Percentiles rank a stretch among this genome's conserved stretches.
phyloP scores from a whole-genome alignment of 305 asterid species.

The Fraxinus xanthoxyloides region DNA sequence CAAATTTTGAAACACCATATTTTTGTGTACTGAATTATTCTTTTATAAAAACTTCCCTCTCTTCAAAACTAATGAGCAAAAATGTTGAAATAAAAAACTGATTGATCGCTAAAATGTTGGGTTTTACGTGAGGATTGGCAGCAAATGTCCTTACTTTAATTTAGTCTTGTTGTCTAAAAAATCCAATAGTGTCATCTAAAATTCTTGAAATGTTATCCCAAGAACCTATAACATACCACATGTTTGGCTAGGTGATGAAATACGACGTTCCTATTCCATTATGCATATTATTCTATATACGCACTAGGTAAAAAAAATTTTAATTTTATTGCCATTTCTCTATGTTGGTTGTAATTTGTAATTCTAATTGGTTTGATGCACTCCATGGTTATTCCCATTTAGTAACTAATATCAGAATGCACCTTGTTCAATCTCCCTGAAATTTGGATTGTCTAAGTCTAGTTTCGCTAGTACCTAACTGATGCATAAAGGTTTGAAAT shows the following conservation, averaged over 20 bases:
- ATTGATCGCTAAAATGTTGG: not conserved
- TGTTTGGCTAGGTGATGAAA: not conserved
- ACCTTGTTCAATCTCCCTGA: not conserved
- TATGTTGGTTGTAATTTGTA: constrained; percentile 10
- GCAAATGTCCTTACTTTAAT: not conserved
- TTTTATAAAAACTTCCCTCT: not conserved
- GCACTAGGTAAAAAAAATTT: not conserved
- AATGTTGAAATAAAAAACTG: not conserved
- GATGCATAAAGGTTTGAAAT: not conserved
- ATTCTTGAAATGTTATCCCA: not conserved
- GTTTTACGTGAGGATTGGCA: not conserved
- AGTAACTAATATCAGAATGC: not conserved
- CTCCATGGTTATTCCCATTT: not conserved
- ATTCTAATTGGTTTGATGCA: not conserved
- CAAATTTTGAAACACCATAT: not conserved
- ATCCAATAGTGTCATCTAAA: not conserved
- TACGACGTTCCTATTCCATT: not conserved
- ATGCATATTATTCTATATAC: not conserved
- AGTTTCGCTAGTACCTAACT: not conserved
- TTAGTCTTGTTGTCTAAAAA: not conserved
- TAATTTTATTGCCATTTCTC: constrained; percentile 1
- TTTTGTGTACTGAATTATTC: not conserved
- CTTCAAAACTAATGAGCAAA: not conserved
- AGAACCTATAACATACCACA: not conserved
- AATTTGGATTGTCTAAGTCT: not conserved